Percentiles rank a stretch among this genome's conserved stretches.
phyloP scores from a whole-genome alignment of 192 early-diverging fungal genomes.

The Coemansia sp. region DNA sequence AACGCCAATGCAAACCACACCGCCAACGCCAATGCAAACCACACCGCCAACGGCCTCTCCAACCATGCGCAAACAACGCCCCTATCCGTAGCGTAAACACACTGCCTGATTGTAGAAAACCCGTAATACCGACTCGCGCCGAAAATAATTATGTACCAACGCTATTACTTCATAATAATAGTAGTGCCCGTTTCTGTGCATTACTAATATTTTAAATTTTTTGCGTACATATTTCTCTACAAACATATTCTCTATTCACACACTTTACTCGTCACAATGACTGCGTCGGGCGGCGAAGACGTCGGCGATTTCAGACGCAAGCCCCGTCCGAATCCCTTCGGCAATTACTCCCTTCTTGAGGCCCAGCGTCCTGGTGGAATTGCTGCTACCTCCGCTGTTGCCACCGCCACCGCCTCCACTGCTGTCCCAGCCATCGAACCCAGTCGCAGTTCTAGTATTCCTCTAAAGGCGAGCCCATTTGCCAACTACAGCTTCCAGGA shows the following conservation, averaged over 20 bases:
- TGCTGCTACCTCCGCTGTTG: constrained; percentile 1
- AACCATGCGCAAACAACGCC: too few relatives aligned
- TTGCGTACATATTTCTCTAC: too few relatives aligned
- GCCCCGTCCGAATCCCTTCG: constrained; percentile 42
- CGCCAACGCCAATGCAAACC: too few relatives aligned
- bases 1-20: too few relatives aligned
- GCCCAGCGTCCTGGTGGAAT: constrained; percentile 17
- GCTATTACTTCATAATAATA: too few relatives aligned
- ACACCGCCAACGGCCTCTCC: too few relatives aligned
- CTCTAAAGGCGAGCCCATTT: constrained; percentile 29
- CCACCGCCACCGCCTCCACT: not conserved
- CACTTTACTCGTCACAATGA: not conserved
- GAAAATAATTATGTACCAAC: too few relatives aligned
- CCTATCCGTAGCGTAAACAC: too few relatives aligned
- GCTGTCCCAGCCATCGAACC: not conserved
- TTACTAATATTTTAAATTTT: not conserved
- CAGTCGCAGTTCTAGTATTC: not conserved
- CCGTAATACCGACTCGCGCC: too few relatives aligned
- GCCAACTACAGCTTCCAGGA: constrained; percentile 50
- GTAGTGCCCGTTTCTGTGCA: too few relatives aligned
- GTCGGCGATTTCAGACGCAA: constrained; percentile 4
- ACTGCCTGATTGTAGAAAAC: too few relatives aligned
- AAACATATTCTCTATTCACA: not conserved
- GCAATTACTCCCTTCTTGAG: constrained; percentile 52
- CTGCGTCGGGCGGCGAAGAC: not conserved